phyloP scores from a whole-genome alignment of 1,284 basidiomycete species.

The Thecaphora thlaspeos region DNA sequence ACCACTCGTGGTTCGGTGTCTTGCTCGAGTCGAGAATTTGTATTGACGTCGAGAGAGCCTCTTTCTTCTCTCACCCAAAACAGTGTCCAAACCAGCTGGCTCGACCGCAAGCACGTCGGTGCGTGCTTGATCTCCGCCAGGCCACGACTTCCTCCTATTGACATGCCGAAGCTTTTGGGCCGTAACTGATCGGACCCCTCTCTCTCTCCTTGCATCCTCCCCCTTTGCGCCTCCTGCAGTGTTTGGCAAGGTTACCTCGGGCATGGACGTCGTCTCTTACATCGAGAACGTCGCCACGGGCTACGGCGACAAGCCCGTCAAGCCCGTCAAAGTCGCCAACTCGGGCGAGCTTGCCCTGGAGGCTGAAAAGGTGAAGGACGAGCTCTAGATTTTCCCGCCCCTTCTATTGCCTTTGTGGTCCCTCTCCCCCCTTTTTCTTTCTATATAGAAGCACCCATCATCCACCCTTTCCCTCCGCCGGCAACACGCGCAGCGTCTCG shows the following conservation, averaged over 20 bases:
- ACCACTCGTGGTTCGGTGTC: no score
- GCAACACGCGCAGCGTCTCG: no score
- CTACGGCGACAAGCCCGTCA: constrained; percentile 40
- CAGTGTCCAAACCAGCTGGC: constrained; percentile 49
- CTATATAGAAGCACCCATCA: not conserved
- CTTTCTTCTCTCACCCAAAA: no score
- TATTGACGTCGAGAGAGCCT: no score
- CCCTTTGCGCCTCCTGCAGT: constrained; percentile 15
- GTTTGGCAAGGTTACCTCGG: constrained; percentile 50
- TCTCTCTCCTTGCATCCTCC: no score
- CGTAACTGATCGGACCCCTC: no score
- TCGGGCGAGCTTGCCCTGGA: constrained; percentile 39
- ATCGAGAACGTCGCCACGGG: constrained; percentile 50
- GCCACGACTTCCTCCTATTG: no score
- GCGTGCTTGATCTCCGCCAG: constrained; percentile 60
- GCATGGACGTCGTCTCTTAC: constrained; percentile 51
- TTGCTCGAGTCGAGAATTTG: no score
- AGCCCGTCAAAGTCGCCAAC: constrained; percentile 43
- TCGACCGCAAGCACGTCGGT: constrained; percentile 49
- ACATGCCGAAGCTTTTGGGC: no score
- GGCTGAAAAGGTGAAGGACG: constrained; percentile 44
- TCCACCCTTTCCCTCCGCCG: not conserved
- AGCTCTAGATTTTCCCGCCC: constrained; percentile 28
- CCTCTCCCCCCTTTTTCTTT: not conserved
- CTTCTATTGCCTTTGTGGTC: not conserved